Base-by-base conservation (phyloP, 2,329 filamentous ascomycete genomes). In the Aotearoamyces nothofagi region DNA sequence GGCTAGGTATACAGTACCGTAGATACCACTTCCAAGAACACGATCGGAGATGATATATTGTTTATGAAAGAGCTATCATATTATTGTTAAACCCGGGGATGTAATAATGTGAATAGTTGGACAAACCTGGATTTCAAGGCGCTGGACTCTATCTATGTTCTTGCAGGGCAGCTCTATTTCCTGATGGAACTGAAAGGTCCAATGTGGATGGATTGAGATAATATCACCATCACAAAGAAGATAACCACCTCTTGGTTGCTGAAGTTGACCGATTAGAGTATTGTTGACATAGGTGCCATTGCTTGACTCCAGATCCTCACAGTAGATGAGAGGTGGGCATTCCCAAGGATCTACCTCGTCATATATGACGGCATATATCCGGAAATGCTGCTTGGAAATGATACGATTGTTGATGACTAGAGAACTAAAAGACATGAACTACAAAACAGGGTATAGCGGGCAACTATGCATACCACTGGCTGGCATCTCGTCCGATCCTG, bases 281-380 rank as follows among this genome's bases (percentile, higher is more conserved):
- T 46, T 53, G 32, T 70, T 67, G 20, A 72, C 57, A 29, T 53
- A 61, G 0, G 66, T 71, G 3, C 67, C 67, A 30, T 63, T 63
- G 10, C 50, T 51, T 4, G 67, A 70, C 29, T 60, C 58, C 14
- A 61, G 57, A 38, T 73, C 68, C 9, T 66, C 60, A 15, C 69
- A 63, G 36, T 69, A 72, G 22, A 71, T 46, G 30, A 67, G 46
- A 4, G 53, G 50, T 9, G 40, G 43, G 7, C 37, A 12, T 14
- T 24, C 29, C 16, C 17, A 15, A 4, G 32, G 15, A n/a, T 39
- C 26, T 12, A 44, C 40, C 11, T 49, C 42, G 13, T 69, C 63
- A 34, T 68, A 67, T 7, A 59, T 43, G 22, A 71, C 49, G 2
- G 60, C 60, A 41, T 69, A 72, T 17, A 71, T 51, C 38, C 69